Conservation (phyloP, 257 asterid genomes). For the Gentiana dahurica region DNA sequence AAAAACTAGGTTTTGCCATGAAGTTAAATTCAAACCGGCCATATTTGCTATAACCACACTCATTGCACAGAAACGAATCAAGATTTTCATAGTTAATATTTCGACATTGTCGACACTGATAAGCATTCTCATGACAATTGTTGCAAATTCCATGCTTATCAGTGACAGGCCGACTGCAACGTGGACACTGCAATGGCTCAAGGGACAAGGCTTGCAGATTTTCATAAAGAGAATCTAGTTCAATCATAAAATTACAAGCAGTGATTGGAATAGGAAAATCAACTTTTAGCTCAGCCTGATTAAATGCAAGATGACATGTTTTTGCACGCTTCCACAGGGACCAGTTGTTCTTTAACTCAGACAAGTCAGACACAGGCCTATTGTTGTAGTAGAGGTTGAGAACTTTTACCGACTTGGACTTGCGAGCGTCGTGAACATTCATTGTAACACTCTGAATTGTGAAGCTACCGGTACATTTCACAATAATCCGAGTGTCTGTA, state of each 20-base stretch:
- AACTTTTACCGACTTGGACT: conserved; percentile 94
- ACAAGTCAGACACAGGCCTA: conserved; percentile 97
- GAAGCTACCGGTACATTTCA: conserved; percentile 98
- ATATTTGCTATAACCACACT: conserved; percentile 98
- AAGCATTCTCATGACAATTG: conserved; percentile 98
- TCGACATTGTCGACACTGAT: conserved; percentile 99
- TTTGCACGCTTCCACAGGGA: conserved; percentile 98
- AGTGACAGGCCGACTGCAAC: conserved; percentile 96
- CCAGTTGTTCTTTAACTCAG: conserved; percentile 96
- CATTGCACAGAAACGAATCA: conserved; percentile 95
- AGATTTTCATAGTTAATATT: conserved; percentile 96
- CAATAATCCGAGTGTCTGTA: conserved; percentile 96
- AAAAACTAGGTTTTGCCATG: conserved; percentile 98
- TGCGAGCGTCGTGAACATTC: conserved; percentile 99
- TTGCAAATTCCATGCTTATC: conserved; percentile 94
- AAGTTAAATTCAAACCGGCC: conserved; percentile 98
- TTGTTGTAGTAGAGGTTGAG: conserved; percentile 93
- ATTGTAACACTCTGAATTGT: conserved; percentile 94
- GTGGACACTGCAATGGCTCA: conserved; percentile 98
- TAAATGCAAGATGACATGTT: conserved; percentile 84
- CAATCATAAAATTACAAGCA: conserved; percentile 98
- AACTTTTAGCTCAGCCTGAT: conserved; percentile 94
- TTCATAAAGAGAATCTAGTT: conserved; percentile 91
- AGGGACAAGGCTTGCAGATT: conserved; percentile 98
- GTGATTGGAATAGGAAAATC: conserved; percentile 94